phyloP scores from a whole-genome alignment of 106 monocot species.

The Hemerocallis citrina region DNA sequence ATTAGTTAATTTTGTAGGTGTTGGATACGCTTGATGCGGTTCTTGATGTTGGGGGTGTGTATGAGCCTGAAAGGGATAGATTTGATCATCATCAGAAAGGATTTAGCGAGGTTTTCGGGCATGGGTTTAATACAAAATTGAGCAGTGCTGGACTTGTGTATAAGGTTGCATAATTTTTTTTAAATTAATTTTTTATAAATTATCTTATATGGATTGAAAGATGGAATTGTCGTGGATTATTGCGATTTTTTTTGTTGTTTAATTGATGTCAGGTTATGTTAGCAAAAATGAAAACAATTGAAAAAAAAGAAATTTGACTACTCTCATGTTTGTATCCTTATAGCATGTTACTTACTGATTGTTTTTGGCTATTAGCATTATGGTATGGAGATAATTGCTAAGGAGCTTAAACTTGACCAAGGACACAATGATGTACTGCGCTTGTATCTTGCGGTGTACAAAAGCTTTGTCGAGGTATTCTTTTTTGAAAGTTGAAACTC shows the following conservation, averaged over 20 bases:
- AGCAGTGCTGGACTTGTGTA: no score
- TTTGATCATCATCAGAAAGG: constrained; percentile 99
- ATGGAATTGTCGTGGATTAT: no score
- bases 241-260: no score
- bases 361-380: constrained; percentile 44
- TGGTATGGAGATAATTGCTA: constrained; percentile 89
- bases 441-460: constrained; percentile 80
- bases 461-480: constrained; percentile 93
- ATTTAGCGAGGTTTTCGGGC: constrained; percentile 75
- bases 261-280: no score
- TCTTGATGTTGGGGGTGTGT: constrained; percentile 96
- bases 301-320: no score
- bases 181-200: no score
- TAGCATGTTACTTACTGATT: not conserved
- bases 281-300: no score
- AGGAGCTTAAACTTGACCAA: constrained; percentile 75
- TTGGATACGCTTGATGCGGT: constrained; percentile 86
- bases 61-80: constrained; percentile 68
- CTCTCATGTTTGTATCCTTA: not conserved
- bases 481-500: not conserved
- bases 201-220: no score
- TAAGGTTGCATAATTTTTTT: no score
- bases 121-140: constrained; percentile 88
- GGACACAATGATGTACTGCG: constrained; percentile 73
- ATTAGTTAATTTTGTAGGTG: no score